phyloP scores from a whole-genome alignment of 2,329 filamentous ascomycete species.

The Penicillium capsulatum region DNA sequence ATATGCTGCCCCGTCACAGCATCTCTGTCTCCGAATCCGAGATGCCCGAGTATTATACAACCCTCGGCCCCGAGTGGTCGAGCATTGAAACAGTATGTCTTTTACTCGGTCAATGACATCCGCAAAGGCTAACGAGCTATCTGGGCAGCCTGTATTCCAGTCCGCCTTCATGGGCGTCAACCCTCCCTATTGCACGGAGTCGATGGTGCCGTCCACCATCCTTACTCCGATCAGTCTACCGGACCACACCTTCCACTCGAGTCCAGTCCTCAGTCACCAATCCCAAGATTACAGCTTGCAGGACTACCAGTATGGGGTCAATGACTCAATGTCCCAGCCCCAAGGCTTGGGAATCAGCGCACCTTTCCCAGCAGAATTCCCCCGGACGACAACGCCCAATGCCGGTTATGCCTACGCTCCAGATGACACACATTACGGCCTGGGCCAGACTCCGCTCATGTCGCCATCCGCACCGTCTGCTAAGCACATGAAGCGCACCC shows the following conservation, averaged over 20 bases:
- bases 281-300: constrained; percentile 25
- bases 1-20: constrained; percentile 28
- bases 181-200: constrained; percentile 33
- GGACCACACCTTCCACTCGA: constrained; percentile 34
- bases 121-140: constrained; percentile 4
- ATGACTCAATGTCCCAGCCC: constrained; percentile 23
- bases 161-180: constrained; percentile 24
- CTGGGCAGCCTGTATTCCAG: constrained; percentile 11
- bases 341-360: constrained; percentile 40
- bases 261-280: constrained; percentile 36
- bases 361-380: constrained; percentile 30
- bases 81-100: constrained; percentile 30
- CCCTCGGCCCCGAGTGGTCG: constrained; percentile 27
- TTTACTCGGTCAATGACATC: neutral
- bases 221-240: constrained; percentile 40
- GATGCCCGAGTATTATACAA: constrained; percentile 29
- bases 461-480: constrained; percentile 24
- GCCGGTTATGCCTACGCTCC: constrained; percentile 25
- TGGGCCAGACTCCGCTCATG: constrained; percentile 17
- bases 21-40: constrained; percentile 23
- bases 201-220: constrained; percentile 28
- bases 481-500: constrained; percentile 24
- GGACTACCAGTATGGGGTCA: constrained; percentile 35
- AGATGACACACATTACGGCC: constrained; percentile 19
- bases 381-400: constrained; percentile 22